Percentiles rank a stretch among this genome's conserved stretches.
Conservation (phyloP, 139 green algal species). For the Medakamo hakoo region DNA sequence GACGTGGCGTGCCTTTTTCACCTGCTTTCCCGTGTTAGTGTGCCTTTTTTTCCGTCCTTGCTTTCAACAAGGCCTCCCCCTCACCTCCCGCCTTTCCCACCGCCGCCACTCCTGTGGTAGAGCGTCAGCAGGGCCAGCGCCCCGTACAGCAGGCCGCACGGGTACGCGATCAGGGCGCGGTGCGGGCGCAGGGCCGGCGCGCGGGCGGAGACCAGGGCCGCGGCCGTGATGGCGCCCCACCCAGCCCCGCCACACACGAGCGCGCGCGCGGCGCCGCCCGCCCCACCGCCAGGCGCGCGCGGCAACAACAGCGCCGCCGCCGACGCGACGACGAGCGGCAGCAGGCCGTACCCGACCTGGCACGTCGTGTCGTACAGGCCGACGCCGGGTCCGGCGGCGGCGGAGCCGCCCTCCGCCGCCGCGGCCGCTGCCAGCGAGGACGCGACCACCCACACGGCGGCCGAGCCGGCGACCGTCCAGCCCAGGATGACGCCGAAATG, state of each 20-base stretch:
- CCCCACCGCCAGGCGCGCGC: no score
- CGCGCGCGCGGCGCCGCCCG: no score
- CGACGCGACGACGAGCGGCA: constrained; percentile 61
- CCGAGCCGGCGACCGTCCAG: constrained; percentile 66
- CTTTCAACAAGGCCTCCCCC: background rate
- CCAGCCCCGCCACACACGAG: constrained; percentile 23
- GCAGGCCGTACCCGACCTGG: constrained; percentile 73
- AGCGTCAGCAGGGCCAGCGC: constrained; percentile 68
- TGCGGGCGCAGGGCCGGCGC: constrained; percentile 44
- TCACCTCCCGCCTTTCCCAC: background rate
- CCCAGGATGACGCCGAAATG: constrained; percentile 90
- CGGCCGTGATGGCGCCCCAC: constrained; percentile 48
- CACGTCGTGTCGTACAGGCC: constrained; percentile 78
- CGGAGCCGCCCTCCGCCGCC: background rate
- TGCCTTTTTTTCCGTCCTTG: background rate
- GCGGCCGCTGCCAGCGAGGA: constrained; percentile 22
- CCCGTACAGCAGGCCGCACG: constrained; percentile 66
- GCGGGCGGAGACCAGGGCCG: constrained; percentile 42
- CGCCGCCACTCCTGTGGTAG: constrained; percentile 23
- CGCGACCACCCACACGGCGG: constrained; percentile 52
- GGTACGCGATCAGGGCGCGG: constrained; percentile 46
- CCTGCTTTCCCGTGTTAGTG: background rate
- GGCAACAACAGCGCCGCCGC: constrained; percentile 52
- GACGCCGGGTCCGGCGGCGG: constrained; percentile 15
- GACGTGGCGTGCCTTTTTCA: no score